Percentiles rank a stretch among this genome's conserved stretches.
Conservation (phyloP, 768 basidiomycete species). For the Pisolithus orientalis region DNA sequence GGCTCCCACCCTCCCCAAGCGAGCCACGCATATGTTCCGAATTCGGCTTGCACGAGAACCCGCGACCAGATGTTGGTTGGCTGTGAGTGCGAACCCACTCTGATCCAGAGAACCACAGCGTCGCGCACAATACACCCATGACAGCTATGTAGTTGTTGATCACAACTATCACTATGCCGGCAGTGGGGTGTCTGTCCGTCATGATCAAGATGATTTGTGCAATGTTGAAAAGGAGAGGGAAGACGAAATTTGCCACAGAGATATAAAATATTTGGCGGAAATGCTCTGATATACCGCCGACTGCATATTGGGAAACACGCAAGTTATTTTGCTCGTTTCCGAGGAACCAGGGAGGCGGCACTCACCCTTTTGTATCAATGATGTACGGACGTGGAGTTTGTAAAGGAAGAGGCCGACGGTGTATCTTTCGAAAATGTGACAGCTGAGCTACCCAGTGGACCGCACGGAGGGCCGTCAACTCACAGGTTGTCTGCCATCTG, state of each 20-base stretch:
- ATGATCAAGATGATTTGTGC: conserved; percentile 25
- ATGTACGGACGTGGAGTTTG: conserved; percentile 11
- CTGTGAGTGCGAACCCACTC: conserved; percentile 1
- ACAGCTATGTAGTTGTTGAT: conserved; percentile 26
- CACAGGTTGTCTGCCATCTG: conserved; percentile 31
- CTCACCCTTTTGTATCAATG: background rate
- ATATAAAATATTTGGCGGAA: conserved; percentile 30
- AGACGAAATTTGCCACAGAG: conserved; percentile 32
- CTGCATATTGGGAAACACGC: background rate
- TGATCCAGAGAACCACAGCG: conserved; percentile 21
- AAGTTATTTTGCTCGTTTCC: background rate
- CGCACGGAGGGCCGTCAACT: conserved; percentile 2
- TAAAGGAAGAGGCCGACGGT: conserved; percentile 24
- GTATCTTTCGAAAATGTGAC: conserved; percentile 10
- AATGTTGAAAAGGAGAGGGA: conserved; percentile 31
- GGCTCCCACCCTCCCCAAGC: background rate
- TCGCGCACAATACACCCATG: conserved; percentile 33
- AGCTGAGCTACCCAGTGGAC: background rate
- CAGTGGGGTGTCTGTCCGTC: background rate
- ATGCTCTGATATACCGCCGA: conserved; percentile 17
- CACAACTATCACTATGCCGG: conserved; percentile 2
- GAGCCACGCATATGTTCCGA: background rate
- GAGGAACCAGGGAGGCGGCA: background rate
- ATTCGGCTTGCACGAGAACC: background rate
- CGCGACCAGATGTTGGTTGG: background rate